A percentile compares a stretch with the other conserved stretches of the same genome.
Evolutionary conservation across 2,329 filamentous ascomycete species (phyloP).

Genomic region (Colletotrichum sp.): DNA sequence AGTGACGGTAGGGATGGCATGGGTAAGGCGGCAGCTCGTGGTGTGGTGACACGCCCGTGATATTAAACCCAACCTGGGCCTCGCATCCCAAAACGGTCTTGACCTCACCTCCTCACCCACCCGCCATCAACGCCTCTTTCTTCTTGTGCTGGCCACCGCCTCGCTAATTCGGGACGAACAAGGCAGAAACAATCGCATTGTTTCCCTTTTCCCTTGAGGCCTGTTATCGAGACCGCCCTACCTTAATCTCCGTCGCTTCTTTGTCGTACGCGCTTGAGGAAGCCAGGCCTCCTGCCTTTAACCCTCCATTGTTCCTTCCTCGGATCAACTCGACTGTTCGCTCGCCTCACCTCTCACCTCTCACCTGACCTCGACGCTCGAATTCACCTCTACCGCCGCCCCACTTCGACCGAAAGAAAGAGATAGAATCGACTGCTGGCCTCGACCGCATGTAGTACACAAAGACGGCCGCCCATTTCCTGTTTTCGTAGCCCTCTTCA

Average conservation of each 20-base stretch:
- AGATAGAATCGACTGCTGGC: not conserved
- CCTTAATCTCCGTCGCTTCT: not conserved
- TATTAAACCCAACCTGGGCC: conserved; percentile 15
- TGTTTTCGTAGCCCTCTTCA: conserved; percentile 12
- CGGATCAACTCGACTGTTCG: not conserved
- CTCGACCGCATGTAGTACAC: not conserved
- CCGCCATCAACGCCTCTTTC: not conserved
- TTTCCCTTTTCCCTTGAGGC: conserved; percentile 13
- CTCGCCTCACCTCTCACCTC: not conserved
- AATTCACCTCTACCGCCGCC: not conserved
- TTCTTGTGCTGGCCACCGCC: not conserved
- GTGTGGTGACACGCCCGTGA: not conserved
- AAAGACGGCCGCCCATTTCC: not conserved
- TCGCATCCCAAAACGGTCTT: conserved; percentile 3
- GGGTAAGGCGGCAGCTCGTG: conserved; percentile 1
- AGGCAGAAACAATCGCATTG: conserved; percentile 20
- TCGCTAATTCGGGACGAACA: conserved; percentile 3
- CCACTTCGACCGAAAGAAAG: not conserved
- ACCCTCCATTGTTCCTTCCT: not conserved
- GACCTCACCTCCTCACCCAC: conserved; percentile 5
- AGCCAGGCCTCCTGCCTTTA: conserved; percentile 11
- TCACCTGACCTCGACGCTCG: not conserved
- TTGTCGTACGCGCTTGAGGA: conserved; percentile 10
- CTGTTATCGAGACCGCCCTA: conserved; percentile 7
- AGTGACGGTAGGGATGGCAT: conserved; percentile 9